Conservation (phyloP, 225 moss, liverwort and hornwort genomes). For the Polytrichum formosum region DNA sequence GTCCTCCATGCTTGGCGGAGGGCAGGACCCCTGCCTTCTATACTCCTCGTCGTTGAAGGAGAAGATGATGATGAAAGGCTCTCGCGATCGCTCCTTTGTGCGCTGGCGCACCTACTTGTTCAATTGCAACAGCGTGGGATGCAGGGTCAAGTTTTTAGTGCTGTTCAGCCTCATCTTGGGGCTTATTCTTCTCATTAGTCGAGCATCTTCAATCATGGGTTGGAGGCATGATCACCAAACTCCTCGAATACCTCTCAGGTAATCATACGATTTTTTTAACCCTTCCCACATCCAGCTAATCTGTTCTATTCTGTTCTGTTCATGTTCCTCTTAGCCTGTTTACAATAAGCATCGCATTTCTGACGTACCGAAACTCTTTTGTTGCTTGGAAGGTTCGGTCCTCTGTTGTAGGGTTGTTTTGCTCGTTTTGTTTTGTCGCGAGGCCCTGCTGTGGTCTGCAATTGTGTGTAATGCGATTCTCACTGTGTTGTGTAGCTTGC, state of each 20-base stretch:
- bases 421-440: neutral
- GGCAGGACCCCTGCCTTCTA: slow-evolving; percentile 18
- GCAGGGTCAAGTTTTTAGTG: slow-evolving; percentile 32
- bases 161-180: slow-evolving; percentile 22
- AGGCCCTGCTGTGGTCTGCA: neutral
- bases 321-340: neutral
- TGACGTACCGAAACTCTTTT: neutral
- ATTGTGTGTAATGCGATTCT: no score
- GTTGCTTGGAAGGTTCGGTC: neutral
- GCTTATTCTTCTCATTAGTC: slow-evolving; percentile 23
- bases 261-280: neutral
- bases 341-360: slow-evolving; percentile 1
- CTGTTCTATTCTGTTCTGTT: neutral
- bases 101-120: slow-evolving; percentile 40
- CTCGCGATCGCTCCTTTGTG: slow-evolving; percentile 42
- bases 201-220: slow-evolving; percentile 40
- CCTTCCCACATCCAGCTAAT: neutral
- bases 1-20: slow-evolving; percentile 9
- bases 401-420: neutral
- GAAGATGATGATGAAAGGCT: slow-evolving; percentile 50
- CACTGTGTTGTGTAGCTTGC: no score
- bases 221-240: slow-evolving; percentile 34
- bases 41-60: slow-evolving; percentile 40
- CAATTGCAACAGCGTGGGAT: slow-evolving; percentile 16
- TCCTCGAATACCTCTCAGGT: slow-evolving; percentile 7